Base-by-base conservation (phyloP, 208 protist genomes). In the Acanthamoeba sp. region DNA sequence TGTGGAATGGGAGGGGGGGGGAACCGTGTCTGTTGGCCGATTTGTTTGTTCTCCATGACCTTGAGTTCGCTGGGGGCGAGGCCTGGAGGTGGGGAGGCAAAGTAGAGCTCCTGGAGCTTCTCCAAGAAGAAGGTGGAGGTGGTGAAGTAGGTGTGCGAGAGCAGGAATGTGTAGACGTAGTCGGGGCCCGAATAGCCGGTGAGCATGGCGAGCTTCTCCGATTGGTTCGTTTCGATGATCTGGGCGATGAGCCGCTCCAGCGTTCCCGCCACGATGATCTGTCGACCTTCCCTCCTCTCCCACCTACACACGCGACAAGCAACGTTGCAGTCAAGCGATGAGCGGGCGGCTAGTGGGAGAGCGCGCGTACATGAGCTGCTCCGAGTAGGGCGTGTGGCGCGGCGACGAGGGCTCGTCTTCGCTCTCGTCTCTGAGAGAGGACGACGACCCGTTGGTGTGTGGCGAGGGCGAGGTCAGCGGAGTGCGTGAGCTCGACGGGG, bases 81-180 rank as follows among this genome's bases (percentile, higher is more conserved):
- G 36, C 76, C 76, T 9, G 76, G 76, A 9, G 76, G 76, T 5
- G 76, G 76, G 10, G 7, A 5, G 29, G 76, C 45, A 32, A 85
- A 55, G 76, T 91, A 91, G 18, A 24, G 40, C 34, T 91, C 84
- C 29, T 69, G 27, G 5, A 91, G 84, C 84, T 91, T 91, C 29
- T 91, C 57, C 84, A 91, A 12, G 29, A 91, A 32, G 20, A 9
- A 38, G 14, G 38, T 91, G 5, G 84, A 91, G 10, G 10, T 45
- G 10, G 84, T 50, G 84, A 91, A 91, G 84, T 91, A 91, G 29
- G 84, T 91, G 32, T 91, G 84, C 24, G 84, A 50, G 50, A 91
- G 50, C 29, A 91, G 52, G 29, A 91, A 66, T 22, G 27, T 91
- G 57, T 91, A 91, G 9, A 91, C 38, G n/a, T 66, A 91, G 34